phyloP scores from a whole-genome alignment of 306 rosid genomes.

The Trifolium fragiferum region DNA sequence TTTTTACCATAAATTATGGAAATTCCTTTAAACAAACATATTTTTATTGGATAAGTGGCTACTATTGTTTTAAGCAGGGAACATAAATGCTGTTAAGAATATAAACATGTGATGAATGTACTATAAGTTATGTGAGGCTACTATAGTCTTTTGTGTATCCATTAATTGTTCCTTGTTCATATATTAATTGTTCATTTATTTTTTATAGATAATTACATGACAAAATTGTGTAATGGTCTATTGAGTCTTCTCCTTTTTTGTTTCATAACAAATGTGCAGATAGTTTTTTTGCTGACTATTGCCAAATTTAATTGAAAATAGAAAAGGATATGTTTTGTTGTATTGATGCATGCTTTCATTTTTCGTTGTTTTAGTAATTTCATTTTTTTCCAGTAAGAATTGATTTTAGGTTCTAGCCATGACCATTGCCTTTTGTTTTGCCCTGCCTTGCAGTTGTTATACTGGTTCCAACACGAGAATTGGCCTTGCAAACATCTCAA shows the following conservation, averaged over 20 bases:
- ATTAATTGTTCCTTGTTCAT: slow-evolving; percentile 4
- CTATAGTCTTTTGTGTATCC: slow-evolving; percentile 3
- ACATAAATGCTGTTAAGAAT: slow-evolving; percentile 1
- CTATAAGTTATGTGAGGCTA: background rate
- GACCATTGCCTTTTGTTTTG: slow-evolving; percentile 22
- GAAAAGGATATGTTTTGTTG: slow-evolving; percentile 30
- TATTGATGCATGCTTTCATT: slow-evolving; percentile 16
- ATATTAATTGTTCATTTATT: background rate
- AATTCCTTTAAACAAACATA: slow-evolving; percentile 7
- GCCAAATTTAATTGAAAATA: slow-evolving; percentile 12
- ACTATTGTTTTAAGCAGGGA: slow-evolving; percentile 6
- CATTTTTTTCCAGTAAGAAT: background rate
- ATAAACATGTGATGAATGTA: slow-evolving; percentile 2
- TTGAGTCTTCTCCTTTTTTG: background rate
- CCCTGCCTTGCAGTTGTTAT: slow-evolving; percentile 70
- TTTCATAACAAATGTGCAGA: background rate
- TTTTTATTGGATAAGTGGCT: slow-evolving; percentile 18
- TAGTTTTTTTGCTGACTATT: slow-evolving; percentile 9
- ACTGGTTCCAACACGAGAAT: slow-evolving; percentile 93
- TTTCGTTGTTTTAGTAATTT: slow-evolving; percentile 1
- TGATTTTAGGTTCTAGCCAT: slow-evolving; percentile 20
- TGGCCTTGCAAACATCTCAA: slow-evolving; percentile 99
- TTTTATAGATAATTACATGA: slow-evolving; percentile 3
- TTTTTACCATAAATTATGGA: background rate
- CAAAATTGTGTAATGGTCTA: background rate